Evolutionary conservation across 2,329 filamentous ascomycete genomes (phyloP).

Genomic region (Ascochyta rabiei): DNA sequence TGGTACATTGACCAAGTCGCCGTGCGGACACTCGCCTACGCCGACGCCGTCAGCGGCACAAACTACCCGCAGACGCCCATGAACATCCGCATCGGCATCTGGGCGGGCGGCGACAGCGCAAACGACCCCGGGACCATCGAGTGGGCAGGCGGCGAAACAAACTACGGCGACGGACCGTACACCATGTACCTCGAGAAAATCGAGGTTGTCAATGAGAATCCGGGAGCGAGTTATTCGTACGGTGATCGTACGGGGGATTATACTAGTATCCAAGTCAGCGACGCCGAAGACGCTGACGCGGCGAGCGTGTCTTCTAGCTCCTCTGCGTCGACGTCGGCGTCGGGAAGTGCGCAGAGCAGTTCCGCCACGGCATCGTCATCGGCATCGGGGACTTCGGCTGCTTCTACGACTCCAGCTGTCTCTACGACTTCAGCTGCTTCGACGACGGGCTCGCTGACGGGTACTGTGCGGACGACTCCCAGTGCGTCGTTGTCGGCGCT

Average conservation of each 20-base stretch:
- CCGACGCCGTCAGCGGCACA: slow-evolving; percentile 54
- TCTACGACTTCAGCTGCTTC: no score
- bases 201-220: slow-evolving; percentile 57
- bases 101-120: slow-evolving; percentile 53
- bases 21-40: slow-evolving; percentile 64
- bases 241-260: slow-evolving; percentile 53
- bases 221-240: slow-evolving; percentile 55
- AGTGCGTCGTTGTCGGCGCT: not conserved
- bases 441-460: not conserved
- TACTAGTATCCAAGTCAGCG: slow-evolving; percentile 52
- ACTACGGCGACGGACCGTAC: slow-evolving; percentile 54
- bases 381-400: no score
- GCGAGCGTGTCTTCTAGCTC: not conserved
- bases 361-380: no score
- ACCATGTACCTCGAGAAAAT: slow-evolving; percentile 57
- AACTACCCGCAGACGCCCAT: slow-evolving; percentile 78
- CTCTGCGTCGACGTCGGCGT: not conserved
- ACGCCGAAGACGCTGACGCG: not conserved
- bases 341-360: no score
- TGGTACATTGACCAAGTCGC: slow-evolving; percentile 71
- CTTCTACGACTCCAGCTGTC: no score
- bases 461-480: not conserved
- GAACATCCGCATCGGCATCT: slow-evolving; percentile 55
- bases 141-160: slow-evolving; percentile 67
- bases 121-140: slow-evolving; percentile 61